Percentiles rank a stretch among this genome's conserved stretches.
phyloP scores from a whole-genome alignment of 139 green algal species.

The Coelastrella sp. region DNA sequence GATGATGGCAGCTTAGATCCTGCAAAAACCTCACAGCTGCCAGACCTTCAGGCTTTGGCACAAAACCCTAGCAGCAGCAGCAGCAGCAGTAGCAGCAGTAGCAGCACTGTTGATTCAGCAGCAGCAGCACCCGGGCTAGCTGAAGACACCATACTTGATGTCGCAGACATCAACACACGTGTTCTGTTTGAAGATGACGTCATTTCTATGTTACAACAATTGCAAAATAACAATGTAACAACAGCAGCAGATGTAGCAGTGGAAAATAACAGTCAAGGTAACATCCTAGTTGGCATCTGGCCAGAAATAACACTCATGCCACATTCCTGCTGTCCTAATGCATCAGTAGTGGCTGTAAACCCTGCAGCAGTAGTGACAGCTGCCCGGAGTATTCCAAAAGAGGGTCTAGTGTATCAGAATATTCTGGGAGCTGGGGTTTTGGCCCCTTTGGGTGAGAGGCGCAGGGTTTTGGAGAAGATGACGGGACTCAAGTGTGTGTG shows the following conservation, averaged over 20 bases:
- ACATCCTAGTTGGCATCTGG: conserved; percentile 50
- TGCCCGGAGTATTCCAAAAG: conserved; percentile 17
- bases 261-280: background rate
- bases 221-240: background rate
- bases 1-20: conserved; percentile 39
- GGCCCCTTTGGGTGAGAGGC: conserved; percentile 35
- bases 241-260: conserved; percentile 1
- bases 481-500: conserved; percentile 43
- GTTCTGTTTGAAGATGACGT: conserved; percentile 22
- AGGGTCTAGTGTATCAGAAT: conserved; percentile 40
- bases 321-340: conserved; percentile 55
- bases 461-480: conserved; percentile 11
- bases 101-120: background rate
- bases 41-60: conserved; percentile 26
- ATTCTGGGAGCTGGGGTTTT: conserved; percentile 46
- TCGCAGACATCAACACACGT: conserved; percentile 12
- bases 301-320: conserved; percentile 45
- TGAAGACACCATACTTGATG: conserved; percentile 26
- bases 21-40: background rate
- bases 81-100: conserved; percentile 14
- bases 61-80: conserved; percentile 10
- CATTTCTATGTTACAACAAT: background rate
- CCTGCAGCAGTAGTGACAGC: background rate
- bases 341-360: conserved; percentile 7
- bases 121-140: conserved; percentile 4